Percentiles rank a stretch among this genome's conserved stretches.
Evolutionary conservation across 78 protist genomes (phyloP).

Genomic region (Dictyostelium capitatum): DNA sequence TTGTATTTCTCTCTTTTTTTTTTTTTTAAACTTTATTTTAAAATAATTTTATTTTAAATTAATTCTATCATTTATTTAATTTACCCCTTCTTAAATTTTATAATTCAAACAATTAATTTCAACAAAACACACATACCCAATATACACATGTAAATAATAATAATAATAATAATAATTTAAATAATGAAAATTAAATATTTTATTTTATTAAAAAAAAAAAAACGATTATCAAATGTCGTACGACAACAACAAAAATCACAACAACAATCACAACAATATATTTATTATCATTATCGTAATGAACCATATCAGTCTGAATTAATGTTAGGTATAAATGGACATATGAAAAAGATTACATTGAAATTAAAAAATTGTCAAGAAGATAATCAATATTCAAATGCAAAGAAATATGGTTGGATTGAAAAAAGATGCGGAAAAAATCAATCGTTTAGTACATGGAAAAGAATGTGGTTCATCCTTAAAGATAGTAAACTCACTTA

Average conservation of each 20-base stretch:
- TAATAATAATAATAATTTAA: background rate
- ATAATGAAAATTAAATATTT: constrained; percentile 8
- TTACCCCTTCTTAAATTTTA: too few species aligned
- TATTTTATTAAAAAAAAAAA: constrained; percentile 6
- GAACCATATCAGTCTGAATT: constrained; percentile 25
- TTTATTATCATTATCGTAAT: too few species aligned
- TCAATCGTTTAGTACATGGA: constrained; percentile 68
- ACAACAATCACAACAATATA: background rate
- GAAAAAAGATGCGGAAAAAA: constrained; percentile 74
- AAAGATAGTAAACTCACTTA: constrained; percentile 31
- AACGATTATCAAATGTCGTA: background rate
- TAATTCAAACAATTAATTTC: too few species aligned
- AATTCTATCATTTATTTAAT: background rate
- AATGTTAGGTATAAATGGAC: constrained; percentile 38
- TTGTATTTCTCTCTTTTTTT: background rate
- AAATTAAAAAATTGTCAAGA: constrained; percentile 38
- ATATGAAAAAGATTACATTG: constrained; percentile 50
- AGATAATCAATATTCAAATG: constrained; percentile 43
- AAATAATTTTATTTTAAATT: background rate
- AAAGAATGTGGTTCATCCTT: constrained; percentile 73
- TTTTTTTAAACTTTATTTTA: background rate
- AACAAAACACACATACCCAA: too few species aligned
- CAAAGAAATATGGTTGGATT: constrained; percentile 70
- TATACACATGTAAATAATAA: background rate
- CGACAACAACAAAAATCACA: background rate